A percentile compares a stretch with the other conserved stretches of the same genome.
Conservation (phyloP, 2,329 filamentous ascomycete species). For the Ophiostoma angusticollis region DNA sequence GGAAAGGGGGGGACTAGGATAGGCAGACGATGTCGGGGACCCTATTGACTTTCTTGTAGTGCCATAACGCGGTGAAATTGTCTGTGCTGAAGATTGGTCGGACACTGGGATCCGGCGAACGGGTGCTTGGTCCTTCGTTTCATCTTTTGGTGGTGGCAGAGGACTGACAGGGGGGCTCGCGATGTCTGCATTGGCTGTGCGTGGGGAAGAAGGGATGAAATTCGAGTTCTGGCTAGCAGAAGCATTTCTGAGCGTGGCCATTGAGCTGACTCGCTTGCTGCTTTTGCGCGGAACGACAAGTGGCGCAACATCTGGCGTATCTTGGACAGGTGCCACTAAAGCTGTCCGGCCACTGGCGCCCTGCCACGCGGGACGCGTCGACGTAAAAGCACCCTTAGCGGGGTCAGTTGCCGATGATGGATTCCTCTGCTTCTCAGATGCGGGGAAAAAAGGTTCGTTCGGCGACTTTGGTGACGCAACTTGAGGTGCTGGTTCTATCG, state of each 20-base stretch:
- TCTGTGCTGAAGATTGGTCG: conserved; percentile 16
- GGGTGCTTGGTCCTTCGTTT: conserved; percentile 19
- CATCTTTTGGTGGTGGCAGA: conserved; percentile 16
- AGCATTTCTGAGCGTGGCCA: conserved; percentile 13
- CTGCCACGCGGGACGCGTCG: conserved; percentile 50
- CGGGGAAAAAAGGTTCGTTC: background rate
- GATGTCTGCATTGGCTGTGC: conserved; percentile 3
- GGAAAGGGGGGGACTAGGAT: conserved; percentile 27
- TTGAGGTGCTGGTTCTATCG: background rate
- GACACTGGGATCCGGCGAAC: conserved; percentile 26
- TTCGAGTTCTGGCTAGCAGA: conserved; percentile 3
- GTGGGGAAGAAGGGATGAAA: conserved; percentile 1
- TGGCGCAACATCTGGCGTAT: conserved; percentile 43
- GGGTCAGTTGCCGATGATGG: conserved; percentile 16
- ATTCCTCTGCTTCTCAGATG: background rate
- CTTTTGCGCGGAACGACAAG: conserved; percentile 41
- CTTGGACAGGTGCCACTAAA: conserved; percentile 51
- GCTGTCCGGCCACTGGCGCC: conserved; percentile 57
- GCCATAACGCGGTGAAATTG: conserved; percentile 8
- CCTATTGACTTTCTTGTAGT: conserved; percentile 12
- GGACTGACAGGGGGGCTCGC: conserved; percentile 21
- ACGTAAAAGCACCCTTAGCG: conserved; percentile 23
- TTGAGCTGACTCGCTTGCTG: conserved; percentile 26
- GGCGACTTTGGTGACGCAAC: background rate
- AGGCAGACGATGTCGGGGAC: conserved; percentile 11